Evolutionary conservation across 202 grass and related monocot genomes (phyloP), one percentile per base, ranked within the genome.

Genomic region (Miscanthus sacchariflorus): DNA sequence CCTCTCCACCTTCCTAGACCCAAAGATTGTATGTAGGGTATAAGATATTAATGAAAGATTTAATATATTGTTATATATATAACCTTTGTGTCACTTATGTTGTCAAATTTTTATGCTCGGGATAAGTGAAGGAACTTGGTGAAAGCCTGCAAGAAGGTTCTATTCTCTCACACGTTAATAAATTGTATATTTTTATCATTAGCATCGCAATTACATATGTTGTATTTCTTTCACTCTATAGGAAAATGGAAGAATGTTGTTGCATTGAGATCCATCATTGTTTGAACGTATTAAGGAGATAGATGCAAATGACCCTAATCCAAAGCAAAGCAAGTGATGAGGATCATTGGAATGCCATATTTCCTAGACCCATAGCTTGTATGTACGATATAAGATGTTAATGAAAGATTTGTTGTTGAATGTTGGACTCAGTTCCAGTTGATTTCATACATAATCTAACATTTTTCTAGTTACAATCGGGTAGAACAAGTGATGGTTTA

Each of bases 101-200:
- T 24, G n/a, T 23, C 24, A 7, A 8, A n/a, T 9, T 74, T 69
- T 49, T 30, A 13, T 70, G 65, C 18, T 70, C 45, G 70, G 79
- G 79, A 70, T 52, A 81, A 81, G 56, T 80, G 77, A 58, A 79
- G 42, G 77, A 79, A 79, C 77, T 44, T 79, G 38, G 77, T 79
- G n/a, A 79, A 65, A 65, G 56, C 77, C 0, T 65, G n/a, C 38
- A 65, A 74, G 12, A 74, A 74, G 72, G 72, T 74, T 23, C 35
- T 23, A 74, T 48, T 74, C 72, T 74, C 12, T 27, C 23, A n/a
- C 19, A 72, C 14, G 25, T 45, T 21, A 59, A 58, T 21, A 21
- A 0, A 58, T 21, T 0, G 6, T 59, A 4, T 74, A 7, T 74
- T n/a, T 72, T 43, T 73, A 5, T 23, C 40, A 73, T 12, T 23